These are phyloP conservation scores for Naganishia sp. DNA, from an alignment of 1,284 basidiomycete genomes.

Conservation along the genomic window DNA sequence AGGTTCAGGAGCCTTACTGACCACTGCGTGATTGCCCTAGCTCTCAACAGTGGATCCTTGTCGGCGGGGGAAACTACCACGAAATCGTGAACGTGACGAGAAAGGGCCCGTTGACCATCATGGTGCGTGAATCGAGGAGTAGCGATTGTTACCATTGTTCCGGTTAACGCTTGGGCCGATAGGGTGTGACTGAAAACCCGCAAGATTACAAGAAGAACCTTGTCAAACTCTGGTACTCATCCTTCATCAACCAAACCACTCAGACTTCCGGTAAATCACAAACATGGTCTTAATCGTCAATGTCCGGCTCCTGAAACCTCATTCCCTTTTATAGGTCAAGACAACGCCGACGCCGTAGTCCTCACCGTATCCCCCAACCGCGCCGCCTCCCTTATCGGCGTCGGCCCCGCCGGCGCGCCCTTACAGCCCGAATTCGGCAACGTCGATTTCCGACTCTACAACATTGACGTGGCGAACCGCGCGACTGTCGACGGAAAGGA, in stretches of 20 bases:
- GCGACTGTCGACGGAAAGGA: conserved; percentile 47
- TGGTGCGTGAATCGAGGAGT: conserved; percentile 46
- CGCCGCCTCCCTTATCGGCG: conserved; percentile 33
- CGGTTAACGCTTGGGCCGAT: not conserved
- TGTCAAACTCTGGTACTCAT: conserved; percentile 38
- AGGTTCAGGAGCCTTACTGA: no score
- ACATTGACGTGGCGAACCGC: conserved; percentile 67
- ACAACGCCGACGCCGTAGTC: conserved; percentile 40
- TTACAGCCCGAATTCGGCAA: conserved; percentile 57
- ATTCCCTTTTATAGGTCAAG: conserved; percentile 25
- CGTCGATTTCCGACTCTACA: conserved; percentile 65
- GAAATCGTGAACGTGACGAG: conserved; percentile 64
- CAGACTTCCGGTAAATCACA: conserved; percentile 30
- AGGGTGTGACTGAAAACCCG: conserved; percentile 33
- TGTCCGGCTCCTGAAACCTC: not conserved
- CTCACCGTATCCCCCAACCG: conserved; percentile 39
- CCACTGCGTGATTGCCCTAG: not conserved
- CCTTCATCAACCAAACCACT: conserved; percentile 40
- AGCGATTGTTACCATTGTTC: not conserved
- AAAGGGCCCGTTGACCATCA: conserved; percentile 60
- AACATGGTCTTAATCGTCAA: not conserved
- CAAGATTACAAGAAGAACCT: conserved; percentile 33
- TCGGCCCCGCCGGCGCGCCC: conserved; percentile 33
- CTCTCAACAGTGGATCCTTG: conserved; percentile 55
- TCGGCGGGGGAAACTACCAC: conserved; percentile 64